Base-by-base conservation (phyloP, 78 protist genomes). In the Isochrysis galbana region DNA sequence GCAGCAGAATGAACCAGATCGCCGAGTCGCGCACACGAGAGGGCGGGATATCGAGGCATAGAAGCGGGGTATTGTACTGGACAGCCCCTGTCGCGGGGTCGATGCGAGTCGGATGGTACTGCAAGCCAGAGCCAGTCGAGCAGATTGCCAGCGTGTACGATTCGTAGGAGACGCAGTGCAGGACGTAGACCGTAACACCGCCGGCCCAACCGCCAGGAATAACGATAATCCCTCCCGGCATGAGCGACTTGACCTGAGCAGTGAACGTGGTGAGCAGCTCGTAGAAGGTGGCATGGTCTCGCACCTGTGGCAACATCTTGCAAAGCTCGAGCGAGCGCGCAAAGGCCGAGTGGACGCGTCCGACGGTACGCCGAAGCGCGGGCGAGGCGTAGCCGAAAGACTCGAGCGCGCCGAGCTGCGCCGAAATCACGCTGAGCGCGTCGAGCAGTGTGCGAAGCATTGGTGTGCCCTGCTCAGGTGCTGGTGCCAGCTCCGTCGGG, bases 141-240 rank as follows among this genome's bases (percentile, higher is more conserved):
- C 84, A 77, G 23, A 77, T 21, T 41, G 84, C 84, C 34, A 77
- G 46, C 46, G 84, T 77, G 84, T 23, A 77, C 84, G 14, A 36
- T 32, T 77, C 84, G 46, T 23, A 77, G 17, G 84, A 39, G 84
- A 23, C 84, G 84, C 84, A 77, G 84, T 77, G 84, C 34, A 77
- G 46, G 32, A 77, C 84, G 84, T 77, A 77, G 32, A 39, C 46
- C 34, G n/a, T 34, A 29, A 77, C 32, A 32, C 47, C 19, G 84
- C 84, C 84, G 25, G 19, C 5, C 47, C 44, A 77, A 3, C 84
- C 84, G 44, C 84, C 84, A 17, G 84, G 84, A 23, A 77, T 32
- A 29, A 77, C 46, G 32, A 77, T 11, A 17, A 14, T 21, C 25
- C 47, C 84, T 5, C 84, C 84, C 26, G 84, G 84, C 84, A 26